Percentiles rank a stretch among this genome's conserved stretches.
These are phyloP conservation scores for Urochloa ruziziensis DNA, from an alignment of 176 grass and related monocot species.

Conservation along the genomic window DNA sequence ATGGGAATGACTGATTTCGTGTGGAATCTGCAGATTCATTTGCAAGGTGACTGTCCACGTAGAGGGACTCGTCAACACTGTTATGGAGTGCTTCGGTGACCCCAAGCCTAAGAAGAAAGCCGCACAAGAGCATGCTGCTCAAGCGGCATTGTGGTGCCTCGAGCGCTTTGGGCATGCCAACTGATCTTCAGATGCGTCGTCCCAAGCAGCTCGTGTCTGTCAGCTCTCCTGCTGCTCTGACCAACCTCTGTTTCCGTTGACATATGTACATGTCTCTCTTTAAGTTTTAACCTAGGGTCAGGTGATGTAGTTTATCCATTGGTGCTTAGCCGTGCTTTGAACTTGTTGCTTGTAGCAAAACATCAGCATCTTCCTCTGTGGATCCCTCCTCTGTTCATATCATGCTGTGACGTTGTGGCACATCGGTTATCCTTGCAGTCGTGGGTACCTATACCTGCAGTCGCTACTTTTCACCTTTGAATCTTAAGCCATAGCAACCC, in stretches of 20 bases:
- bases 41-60: constrained; percentile 62
- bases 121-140: constrained; percentile 58
- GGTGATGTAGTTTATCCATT: neutral
- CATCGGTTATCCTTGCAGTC: neutral
- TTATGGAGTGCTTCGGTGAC: constrained; percentile 56
- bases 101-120: constrained; percentile 43
- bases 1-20: neutral
- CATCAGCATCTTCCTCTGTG: neutral
- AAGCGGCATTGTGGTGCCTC: constrained; percentile 68
- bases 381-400: neutral
- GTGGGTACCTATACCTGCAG: neutral
- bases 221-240: neutral
- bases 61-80: constrained; percentile 27
- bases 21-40: constrained; percentile 48
- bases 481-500: neutral
- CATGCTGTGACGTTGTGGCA: neutral
- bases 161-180: constrained; percentile 23
- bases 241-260: neutral
- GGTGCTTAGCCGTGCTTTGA: neutral
- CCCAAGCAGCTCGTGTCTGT: neutral
- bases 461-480: neutral
- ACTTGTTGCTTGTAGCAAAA: neutral
- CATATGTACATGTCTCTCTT: neutral
- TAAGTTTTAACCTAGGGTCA: neutral
- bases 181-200: neutral